Base-by-base conservation (phyloP, 306 rosid genomes). In the Astragalus membranaceus region DNA sequence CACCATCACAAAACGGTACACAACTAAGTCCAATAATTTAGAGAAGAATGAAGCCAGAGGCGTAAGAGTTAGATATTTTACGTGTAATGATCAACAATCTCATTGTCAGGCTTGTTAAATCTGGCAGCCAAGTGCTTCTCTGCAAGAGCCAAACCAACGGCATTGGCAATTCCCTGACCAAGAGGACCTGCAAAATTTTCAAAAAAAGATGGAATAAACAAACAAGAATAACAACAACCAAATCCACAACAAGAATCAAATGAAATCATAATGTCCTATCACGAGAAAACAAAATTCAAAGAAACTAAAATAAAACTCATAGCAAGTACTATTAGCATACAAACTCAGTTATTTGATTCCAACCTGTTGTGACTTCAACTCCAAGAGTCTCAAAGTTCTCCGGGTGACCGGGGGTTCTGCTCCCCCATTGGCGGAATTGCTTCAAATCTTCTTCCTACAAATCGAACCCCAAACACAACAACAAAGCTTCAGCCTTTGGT, bases 111-210 rank as follows among this genome's bases (percentile, higher is more conserved):
- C 74, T 95, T 91, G 89, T 95, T 95, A 84, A 17, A 95, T 50
- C 99, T 88, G 1, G 97, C 99, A 63, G 97, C 97, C 82, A 95
- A 87, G 80, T 95, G 99, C 84, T 82, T 95, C 91, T 95, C 99
- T 3, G 99, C 96, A 35, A 95, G 91, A 41, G 99, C 99, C 86
- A 95, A 79, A 82, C 99, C 99, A 76, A 95, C 97, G 32, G 88
- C 99, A 85, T 95, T 95, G 35, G 91, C 97, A 83, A 95, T 86
- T 0, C 99, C 99, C 85, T 95, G 99, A 48, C 99, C 99, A 71
- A 95, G 89, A 64, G 99, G 99, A 85, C 99, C 99, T 95, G 77
- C 10, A 44, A 56, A 72, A 20, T 59, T 36, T 3, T 67, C 20
- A 32, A 59, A 7, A 60, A 51, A n/a, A 61, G 64, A 57, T 23